phyloP scores from a whole-genome alignment of 2,329 filamentous ascomycete genomes.

The Nemania sp. region DNA sequence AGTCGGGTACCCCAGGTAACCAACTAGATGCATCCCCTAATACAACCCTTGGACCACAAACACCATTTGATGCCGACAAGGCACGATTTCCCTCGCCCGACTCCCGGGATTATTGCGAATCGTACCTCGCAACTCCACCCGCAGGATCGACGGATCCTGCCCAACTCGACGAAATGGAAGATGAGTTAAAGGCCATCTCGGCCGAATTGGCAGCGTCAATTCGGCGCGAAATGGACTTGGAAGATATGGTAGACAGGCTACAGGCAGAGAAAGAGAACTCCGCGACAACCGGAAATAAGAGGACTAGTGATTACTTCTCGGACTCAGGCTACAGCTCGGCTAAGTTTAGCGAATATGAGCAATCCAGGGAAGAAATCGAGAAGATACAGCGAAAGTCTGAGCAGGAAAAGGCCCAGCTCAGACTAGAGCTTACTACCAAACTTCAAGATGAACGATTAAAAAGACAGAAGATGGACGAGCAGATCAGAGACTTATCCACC shows the following conservation, averaged over 20 bases:
- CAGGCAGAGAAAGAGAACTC: slow-evolving; percentile 73
- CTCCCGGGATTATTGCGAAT: slow-evolving; percentile 54
- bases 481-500: slow-evolving; percentile 81
- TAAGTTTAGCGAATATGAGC: slow-evolving; percentile 70
- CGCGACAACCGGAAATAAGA: slow-evolving; percentile 60
- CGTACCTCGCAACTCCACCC: slow-evolving; percentile 55
- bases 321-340: slow-evolving; percentile 90
- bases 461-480: slow-evolving; percentile 76
- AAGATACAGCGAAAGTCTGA: slow-evolving; percentile 81
- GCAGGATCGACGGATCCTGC: slow-evolving; percentile 46
- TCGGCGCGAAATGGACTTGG: slow-evolving; percentile 91
- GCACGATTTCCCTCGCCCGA: slow-evolving; percentile 47
- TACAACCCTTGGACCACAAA: slow-evolving; percentile 43
- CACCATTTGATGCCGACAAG: slow-evolving; percentile 44
- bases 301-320: slow-evolving; percentile 97
- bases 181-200: slow-evolving; percentile 91
- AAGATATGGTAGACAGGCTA: slow-evolving; percentile 87
- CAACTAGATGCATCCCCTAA: slow-evolving; percentile 48
- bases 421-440: slow-evolving; percentile 81
- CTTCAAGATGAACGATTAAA: slow-evolving; percentile 82
- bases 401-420: slow-evolving; percentile 86
- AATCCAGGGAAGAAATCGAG: slow-evolving; percentile 73
- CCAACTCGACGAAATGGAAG: slow-evolving; percentile 85
- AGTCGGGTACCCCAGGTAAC: slow-evolving; percentile 39
- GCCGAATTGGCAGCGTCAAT: slow-evolving; percentile 91